Base-by-base conservation (phyloP, 1,284 basidiomycete species). In the Fomitopsis schrenkii region DNA sequence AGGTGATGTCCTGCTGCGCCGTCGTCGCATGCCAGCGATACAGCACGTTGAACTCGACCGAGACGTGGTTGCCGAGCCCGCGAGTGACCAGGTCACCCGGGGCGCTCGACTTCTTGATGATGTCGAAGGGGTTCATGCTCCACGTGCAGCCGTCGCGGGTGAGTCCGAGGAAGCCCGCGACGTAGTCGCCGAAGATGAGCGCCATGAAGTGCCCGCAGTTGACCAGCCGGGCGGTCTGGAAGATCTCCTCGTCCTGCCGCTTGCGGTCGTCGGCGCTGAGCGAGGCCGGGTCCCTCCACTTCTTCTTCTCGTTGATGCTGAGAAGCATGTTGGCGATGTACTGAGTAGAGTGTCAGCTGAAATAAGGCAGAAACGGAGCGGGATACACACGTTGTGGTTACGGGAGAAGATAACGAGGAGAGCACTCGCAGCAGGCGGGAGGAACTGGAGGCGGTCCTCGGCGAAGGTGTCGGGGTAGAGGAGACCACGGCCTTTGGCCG, bases 11-110 rank as follows among this genome's bases (percentile, higher is more conserved):
- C 54, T 80, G 62, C 62, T 79, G 65, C 2, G 87, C 88, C 8
- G 88, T 72, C 0, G 87, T 80, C 15, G 89, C 79, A 69, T 94
- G 91, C 91, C 90, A 93, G 52, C 84, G 77, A 71, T 91, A 91
- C 14, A 91, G 74, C 8, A 89, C 74, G 68, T 89, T 91, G 75
- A 91, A 91, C 71, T 93, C 91, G 56, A 91, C 73, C 0, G 88
- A 87, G 63, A 84, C 82, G 53, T 82, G 83, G 68, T 93, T 93
- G 46, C 91, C 91, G 9, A 10, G 3, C 12, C 38, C 38, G 67
- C 84, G 79, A n/a, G 83, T 72, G 62, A 83, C 72, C 10, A 77
- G 74, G 64, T 85, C 83, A 62, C 77, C 65, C 0, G 67, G 2
- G 15, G 77, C 76, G 59, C 84, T 80, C 62, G 80, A 80, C 35